Evolutionary conservation across 2,329 filamentous ascomycete genomes (phyloP).

Genomic region (Gaeumannomyces tritici): DNA sequence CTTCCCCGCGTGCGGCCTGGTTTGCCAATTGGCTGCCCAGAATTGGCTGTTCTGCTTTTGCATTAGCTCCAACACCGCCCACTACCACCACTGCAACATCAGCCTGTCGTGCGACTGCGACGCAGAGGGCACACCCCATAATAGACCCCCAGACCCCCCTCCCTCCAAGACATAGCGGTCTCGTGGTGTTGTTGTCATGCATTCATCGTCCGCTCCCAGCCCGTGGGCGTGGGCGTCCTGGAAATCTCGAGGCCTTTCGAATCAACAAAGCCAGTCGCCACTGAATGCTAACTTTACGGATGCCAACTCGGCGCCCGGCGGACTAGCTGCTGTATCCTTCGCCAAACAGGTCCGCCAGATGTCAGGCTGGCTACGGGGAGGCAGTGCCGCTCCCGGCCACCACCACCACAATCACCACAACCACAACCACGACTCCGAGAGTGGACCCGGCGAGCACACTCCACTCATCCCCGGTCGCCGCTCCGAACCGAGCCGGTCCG

Average conservation of each 20-base stretch:
- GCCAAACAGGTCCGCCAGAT: background rate
- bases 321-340: background rate
- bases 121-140: background rate
- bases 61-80: background rate
- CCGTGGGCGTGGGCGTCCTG: background rate
- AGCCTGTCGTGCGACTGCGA: background rate
- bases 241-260: background rate
- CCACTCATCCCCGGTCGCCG: slow-evolving; percentile 28
- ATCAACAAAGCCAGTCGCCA: background rate
- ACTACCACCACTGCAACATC: background rate
- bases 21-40: background rate
- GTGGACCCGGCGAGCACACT: slow-evolving; percentile 20
- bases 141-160: background rate
- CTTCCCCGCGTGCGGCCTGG: background rate
- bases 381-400: slow-evolving; percentile 3
- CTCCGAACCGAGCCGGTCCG: slow-evolving; percentile 4
- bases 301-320: background rate
- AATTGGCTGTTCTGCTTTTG: background rate
- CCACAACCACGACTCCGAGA: slow-evolving; percentile 4
- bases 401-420: slow-evolving; percentile 2
- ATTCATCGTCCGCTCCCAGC: background rate
- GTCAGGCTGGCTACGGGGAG: background rate
- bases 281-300: background rate
- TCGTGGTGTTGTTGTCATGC: background rate
- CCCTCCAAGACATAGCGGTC: background rate